phyloP scores from a whole-genome alignment of 2,329 filamentous ascomycete species.

The Colletotrichum gloeosporioides region DNA sequence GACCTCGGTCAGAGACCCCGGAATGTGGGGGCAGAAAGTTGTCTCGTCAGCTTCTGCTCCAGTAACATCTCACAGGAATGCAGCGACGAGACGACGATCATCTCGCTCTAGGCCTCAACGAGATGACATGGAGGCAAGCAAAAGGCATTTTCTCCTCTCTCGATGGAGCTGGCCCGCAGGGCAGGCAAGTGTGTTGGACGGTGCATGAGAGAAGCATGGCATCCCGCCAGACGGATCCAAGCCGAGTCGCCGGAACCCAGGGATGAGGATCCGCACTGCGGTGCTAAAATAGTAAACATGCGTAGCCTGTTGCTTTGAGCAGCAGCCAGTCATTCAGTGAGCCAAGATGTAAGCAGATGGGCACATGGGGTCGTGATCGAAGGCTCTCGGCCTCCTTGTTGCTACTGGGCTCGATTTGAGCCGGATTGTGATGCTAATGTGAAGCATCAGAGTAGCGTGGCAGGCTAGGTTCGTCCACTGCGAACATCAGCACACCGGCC shows the following conservation, averaged over 20 bases:
- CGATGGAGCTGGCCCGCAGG: background rate
- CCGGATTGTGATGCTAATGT: background rate
- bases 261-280: background rate
- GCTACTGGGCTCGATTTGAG: background rate
- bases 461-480: conserved; percentile 13
- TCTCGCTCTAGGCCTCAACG: background rate
- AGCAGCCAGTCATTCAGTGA: background rate
- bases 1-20: background rate
- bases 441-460: background rate
- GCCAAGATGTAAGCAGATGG: background rate
- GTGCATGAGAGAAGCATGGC: background rate
- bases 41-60: background rate
- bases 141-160: background rate
- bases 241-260: background rate
- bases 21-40: background rate
- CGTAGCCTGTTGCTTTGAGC: background rate
- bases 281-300: background rate
- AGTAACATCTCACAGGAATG: background rate
- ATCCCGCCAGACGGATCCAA: conserved; percentile 7
- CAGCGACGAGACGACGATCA: background rate
- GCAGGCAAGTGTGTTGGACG: background rate
- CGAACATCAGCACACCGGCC: background rate
- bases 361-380: background rate
- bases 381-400: background rate
- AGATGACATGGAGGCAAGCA: background rate